phyloP scores from a whole-genome alignment of 345 rosid genomes.

The Limnanthes douglasii region DNA sequence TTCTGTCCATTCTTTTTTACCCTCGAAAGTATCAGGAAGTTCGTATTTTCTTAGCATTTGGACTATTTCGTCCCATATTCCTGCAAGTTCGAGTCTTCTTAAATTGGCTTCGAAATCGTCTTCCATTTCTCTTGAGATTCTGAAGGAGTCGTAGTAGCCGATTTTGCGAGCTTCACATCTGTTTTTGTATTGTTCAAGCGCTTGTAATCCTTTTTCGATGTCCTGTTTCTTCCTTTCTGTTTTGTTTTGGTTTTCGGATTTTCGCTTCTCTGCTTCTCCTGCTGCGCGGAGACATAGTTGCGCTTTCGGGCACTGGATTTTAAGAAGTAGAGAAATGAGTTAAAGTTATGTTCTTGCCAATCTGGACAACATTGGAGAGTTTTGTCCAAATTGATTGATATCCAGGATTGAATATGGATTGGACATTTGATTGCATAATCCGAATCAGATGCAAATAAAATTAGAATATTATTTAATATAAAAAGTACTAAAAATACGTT shows the following conservation, averaged over 20 bases:
- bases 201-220: constrained; percentile 1
- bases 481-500: too few species aligned
- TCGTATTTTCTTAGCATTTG: constrained; percentile 45
- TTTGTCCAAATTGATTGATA: too few species aligned
- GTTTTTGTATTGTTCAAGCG: constrained; percentile 20
- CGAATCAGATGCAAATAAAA: too few species aligned
- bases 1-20: constrained; percentile 15
- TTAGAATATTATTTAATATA: too few species aligned
- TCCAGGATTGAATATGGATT: too few species aligned
- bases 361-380: too few species aligned
- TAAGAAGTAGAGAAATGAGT: neutral
- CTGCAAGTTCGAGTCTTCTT: constrained; percentile 54
- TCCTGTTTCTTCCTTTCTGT: neutral
- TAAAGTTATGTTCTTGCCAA: neutral
- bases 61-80: constrained; percentile 49
- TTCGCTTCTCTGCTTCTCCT: constrained; percentile 4
- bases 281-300: constrained; percentile 47
- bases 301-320: constrained; percentile 39
- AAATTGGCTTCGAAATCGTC: constrained; percentile 59
- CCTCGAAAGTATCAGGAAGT: constrained; percentile 55
- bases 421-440: too few species aligned
- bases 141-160: constrained; percentile 61
- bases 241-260: neutral
- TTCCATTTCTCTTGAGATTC: constrained; percentile 9
- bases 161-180: constrained; percentile 13